Percentiles rank a stretch among this genome's conserved stretches.
These are phyloP conservation scores for Elaphomyces granulatus DNA, from an alignment of 495 filamentous ascomycete genomes.

Conservation along the genomic window DNA sequence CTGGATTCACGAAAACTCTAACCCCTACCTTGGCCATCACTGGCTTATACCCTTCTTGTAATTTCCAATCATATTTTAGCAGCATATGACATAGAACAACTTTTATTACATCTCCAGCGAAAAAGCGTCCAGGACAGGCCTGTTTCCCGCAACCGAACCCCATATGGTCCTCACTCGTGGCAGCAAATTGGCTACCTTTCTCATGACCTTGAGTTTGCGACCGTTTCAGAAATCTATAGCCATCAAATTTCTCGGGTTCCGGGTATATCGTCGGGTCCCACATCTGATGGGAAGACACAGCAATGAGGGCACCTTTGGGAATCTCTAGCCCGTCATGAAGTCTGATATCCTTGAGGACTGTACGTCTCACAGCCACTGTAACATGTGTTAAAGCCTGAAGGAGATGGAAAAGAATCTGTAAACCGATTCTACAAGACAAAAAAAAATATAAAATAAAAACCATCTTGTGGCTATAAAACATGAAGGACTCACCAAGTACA, in stretches of 20 bases:
- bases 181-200: background rate
- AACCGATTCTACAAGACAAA: background rate
- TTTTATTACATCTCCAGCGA: conserved; percentile 38
- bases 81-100: conserved; percentile 27
- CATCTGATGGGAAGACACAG: conserved; percentile 21
- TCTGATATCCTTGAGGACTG: conserved; percentile 15
- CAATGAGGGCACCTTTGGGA: conserved; percentile 21
- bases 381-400: background rate
- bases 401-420: background rate
- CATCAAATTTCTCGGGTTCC: conserved; percentile 9
- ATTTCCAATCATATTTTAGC: conserved; percentile 32
- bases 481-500: conserved; percentile 17
- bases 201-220: conserved; percentile 8
- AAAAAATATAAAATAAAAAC: background rate
- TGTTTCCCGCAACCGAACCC: conserved; percentile 14
- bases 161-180: conserved; percentile 4
- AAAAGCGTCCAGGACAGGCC: conserved; percentile 42
- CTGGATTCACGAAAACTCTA: no score
- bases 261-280: conserved; percentile 16
- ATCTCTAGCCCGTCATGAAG: conserved; percentile 23
- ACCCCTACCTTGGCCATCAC: background rate
- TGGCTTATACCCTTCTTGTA: conserved; percentile 17
- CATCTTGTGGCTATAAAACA: no score
- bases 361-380: conserved; percentile 29
- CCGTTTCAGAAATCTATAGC: conserved; percentile 13